Evolutionary conservation across 2,329 filamentous ascomycete species (phyloP), one percentile per base, ranked within the genome.

Genomic region (Pyrenochaeta sp.): DNA sequence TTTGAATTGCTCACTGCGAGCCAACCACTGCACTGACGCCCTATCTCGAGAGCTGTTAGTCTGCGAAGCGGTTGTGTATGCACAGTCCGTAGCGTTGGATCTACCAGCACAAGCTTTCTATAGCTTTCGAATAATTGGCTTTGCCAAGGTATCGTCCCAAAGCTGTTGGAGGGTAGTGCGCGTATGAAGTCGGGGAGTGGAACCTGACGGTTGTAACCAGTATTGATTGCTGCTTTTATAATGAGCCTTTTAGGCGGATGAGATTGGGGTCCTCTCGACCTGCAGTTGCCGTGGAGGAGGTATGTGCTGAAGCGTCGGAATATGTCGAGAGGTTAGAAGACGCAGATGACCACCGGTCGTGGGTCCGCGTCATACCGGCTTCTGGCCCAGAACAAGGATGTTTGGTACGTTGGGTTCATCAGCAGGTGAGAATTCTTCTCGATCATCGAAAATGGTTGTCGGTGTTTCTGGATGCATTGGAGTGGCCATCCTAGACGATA

Each of bases 381-480:
- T 85, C 84, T 4, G 91, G 90, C 92, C 92, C 0, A 97, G 83
- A 0, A 97, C 88, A 45, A 97, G 83, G 63, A 97, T 97, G 68
- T 97, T 96, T 5, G 92, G 93, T 49, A 92, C 85, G 33, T 87
- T 88, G 0, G 88, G 89, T 39, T 88, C 86, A 61, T 90, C 90
- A 11, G 73, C 66, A 50, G 94, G 91, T 0, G 92, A 96, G 37
- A 92, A 85, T 3, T 91, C 76, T 11, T 79, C 78, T 0, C 90
- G 92, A 70, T 98, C 93, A 73, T 97, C 94, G 66, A 97, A 97
- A 63, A 97, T 92, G 4, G 93, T 98, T 0, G 94, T 94, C 0
- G 93, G 93, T 0, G 93, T 98, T 77, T 98, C 94, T 0, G 93
- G 93, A 81, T 83, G 49, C 52, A 59, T 61, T 7, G 66, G 56